These are phyloP conservation scores for Phytophthora tubulina DNA, from an alignment of 352 stramenopile species.

Conservation along the genomic window DNA sequence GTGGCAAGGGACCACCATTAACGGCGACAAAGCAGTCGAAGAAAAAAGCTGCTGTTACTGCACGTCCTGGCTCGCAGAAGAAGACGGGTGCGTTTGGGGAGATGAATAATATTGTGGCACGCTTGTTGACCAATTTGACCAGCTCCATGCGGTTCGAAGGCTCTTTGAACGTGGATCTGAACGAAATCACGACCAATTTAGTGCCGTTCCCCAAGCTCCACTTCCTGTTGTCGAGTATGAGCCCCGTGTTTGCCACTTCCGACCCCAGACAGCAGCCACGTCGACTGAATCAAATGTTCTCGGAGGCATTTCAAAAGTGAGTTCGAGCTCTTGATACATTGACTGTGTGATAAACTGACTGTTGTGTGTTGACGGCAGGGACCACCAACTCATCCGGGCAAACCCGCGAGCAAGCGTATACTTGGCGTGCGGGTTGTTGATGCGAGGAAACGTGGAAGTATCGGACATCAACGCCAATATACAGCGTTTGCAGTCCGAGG, in stretches of 20 bases:
- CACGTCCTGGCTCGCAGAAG: slow-evolving; percentile 16
- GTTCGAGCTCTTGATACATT: slow-evolving; percentile 6
- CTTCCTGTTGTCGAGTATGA: slow-evolving; percentile 95
- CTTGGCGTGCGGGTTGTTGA: slow-evolving; percentile 86
- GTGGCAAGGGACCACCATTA: slow-evolving; percentile 30
- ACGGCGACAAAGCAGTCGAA: slow-evolving; percentile 29
- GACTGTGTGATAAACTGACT: slow-evolving; percentile 10
- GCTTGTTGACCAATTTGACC: slow-evolving; percentile 98
- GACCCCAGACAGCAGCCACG: slow-evolving; percentile 66
- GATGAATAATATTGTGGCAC: slow-evolving; percentile 98
- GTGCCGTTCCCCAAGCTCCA: slow-evolving; percentile 99
- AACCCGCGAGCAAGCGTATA: slow-evolving; percentile 82
- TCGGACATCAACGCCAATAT: slow-evolving; percentile 92
- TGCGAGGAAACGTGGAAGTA: slow-evolving; percentile 88
- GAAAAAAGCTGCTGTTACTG: slow-evolving; percentile 32
- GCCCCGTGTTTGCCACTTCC: slow-evolving; percentile 56
- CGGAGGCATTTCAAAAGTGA: slow-evolving; percentile 71
- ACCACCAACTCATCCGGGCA: slow-evolving; percentile 80
- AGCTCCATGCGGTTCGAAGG: slow-evolving; percentile 99
- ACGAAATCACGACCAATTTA: slow-evolving; percentile 99
- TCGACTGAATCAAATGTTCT: slow-evolving; percentile 73
- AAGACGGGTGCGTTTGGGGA: slow-evolving; percentile 94
- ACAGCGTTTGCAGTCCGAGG: slow-evolving; percentile 76
- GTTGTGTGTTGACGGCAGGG: slow-evolving; percentile 41
- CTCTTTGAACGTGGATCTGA: slow-evolving; percentile 98